These are phyloP conservation scores for Curvularia sp. DNA, from an alignment of 2,329 filamentous ascomycete genomes.

Conservation along the genomic window DNA sequence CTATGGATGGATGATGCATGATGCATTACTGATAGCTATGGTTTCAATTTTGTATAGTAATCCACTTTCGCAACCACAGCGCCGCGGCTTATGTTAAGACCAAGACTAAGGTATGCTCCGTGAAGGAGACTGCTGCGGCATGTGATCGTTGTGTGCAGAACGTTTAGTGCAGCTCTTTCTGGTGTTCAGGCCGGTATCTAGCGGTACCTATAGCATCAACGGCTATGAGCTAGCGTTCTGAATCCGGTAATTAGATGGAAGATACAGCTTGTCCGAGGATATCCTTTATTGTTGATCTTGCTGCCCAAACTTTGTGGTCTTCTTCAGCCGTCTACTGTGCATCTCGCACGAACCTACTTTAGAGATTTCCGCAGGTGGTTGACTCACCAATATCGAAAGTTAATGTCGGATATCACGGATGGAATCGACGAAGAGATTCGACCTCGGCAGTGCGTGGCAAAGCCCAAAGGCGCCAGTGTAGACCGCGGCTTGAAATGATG, in stretches of 20 bases:
- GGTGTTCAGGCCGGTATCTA: background rate
- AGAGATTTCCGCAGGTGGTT: background rate
- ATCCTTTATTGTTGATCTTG: background rate
- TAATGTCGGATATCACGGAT: background rate
- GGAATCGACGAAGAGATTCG: background rate
- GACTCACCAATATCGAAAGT: too few species aligned
- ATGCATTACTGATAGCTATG: slow-evolving; percentile 2
- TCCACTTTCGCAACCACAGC: background rate
- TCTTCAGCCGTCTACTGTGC: background rate
- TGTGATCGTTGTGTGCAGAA: background rate
- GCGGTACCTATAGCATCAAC: background rate
- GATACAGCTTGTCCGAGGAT: background rate
- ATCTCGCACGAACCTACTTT: background rate
- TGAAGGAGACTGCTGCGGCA: background rate
- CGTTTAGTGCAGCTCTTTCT: background rate
- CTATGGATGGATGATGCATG: background rate
- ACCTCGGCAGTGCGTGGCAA: background rate
- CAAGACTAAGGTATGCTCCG: background rate
- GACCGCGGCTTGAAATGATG: background rate
- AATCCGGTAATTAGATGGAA: background rate
- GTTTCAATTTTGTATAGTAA: background rate
- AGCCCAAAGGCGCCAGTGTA: background rate
- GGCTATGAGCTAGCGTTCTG: background rate
- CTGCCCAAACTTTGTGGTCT: background rate
- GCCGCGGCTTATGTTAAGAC: background rate